phyloP scores from a whole-genome alignment of 2,329 filamentous ascomycete genomes.

The Cladosporium sp. region DNA sequence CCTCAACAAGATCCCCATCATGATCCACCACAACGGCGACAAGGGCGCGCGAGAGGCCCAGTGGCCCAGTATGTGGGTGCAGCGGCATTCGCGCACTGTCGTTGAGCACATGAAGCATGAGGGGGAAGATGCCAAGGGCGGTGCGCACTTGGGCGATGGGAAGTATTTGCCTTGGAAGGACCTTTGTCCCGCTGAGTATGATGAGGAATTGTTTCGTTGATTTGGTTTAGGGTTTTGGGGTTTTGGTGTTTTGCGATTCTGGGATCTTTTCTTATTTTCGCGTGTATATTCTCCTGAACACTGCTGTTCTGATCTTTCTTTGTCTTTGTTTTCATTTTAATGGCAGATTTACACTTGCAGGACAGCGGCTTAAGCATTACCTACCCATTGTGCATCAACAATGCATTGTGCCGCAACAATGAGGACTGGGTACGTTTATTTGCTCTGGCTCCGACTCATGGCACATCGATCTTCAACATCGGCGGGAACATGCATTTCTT shows the following conservation, averaged over 20 bases:
- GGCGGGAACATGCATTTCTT: too few species aligned
- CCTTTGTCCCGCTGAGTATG: conserved; percentile 19
- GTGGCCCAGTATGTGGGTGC: conserved; percentile 19
- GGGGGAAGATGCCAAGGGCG: conserved; percentile 2
- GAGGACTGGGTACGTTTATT: too few species aligned
- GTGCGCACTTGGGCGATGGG: conserved; percentile 4
- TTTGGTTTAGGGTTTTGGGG: background rate
- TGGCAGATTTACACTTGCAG: too few species aligned
- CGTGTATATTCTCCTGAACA: too few species aligned
- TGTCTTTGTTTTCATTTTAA: too few species aligned
- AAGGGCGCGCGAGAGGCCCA: conserved; percentile 13
- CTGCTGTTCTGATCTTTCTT: too few species aligned
- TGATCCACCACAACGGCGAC: conserved; percentile 27
- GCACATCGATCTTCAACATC: too few species aligned
- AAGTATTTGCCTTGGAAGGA: conserved; percentile 16
- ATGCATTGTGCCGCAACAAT: too few species aligned
- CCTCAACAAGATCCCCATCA: conserved; percentile 23
- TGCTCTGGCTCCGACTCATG: too few species aligned
- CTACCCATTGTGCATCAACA: too few species aligned
- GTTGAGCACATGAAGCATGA: conserved; percentile 11
- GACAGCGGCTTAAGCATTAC: too few species aligned
- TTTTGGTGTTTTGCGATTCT: background rate
- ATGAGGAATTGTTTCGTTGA: conserved; percentile 18
- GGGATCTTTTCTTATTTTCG: too few species aligned
- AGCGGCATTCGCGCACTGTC: conserved; percentile 15